These are phyloP conservation scores for Acer yangbiense DNA, from an alignment of 345 rosid genomes.

Conservation along the genomic window DNA sequence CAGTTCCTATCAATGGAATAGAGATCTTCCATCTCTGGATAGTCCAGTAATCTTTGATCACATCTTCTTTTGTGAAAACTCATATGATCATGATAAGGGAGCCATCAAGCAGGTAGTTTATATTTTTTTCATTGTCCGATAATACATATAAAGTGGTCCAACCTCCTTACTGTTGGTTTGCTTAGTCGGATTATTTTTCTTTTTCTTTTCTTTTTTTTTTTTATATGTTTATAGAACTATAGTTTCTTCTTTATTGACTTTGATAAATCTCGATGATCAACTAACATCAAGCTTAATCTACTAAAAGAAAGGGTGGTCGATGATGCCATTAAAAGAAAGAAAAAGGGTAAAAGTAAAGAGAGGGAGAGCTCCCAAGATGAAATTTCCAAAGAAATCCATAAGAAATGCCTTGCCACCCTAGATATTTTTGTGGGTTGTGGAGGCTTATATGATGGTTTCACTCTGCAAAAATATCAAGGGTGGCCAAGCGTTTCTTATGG, in stretches of 20 bases:
- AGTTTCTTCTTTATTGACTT: constrained; percentile 1
- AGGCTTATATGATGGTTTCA: too few species aligned
- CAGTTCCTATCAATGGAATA: constrained; percentile 41
- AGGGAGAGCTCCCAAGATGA: constrained; percentile 42
- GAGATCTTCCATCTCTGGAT: constrained; percentile 48
- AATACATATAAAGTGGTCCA: constrained; percentile 20
- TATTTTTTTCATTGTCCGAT: constrained; percentile 2
- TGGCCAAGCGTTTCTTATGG: constrained; percentile 32
- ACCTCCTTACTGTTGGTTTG: constrained; percentile 25
- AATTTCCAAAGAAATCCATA: constrained; percentile 27
- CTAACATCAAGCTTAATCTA: constrained; percentile 47
- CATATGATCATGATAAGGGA: too few species aligned
- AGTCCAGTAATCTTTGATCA: too few species aligned
- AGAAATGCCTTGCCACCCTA: constrained; percentile 39
- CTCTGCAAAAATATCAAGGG: constrained; percentile 28
- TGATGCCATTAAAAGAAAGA: constrained; percentile 55
- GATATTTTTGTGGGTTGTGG: constrained; percentile 23
- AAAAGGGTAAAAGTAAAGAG: constrained; percentile 69
- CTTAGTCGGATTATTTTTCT: too few species aligned
- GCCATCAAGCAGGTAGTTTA: constrained; percentile 51
- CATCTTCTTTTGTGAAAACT: too few species aligned
- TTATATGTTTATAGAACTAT: too few species aligned
- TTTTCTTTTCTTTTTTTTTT: too few species aligned
- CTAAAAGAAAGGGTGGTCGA: constrained; percentile 36
- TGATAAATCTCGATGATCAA: constrained; percentile 19